Evolutionary conservation across 2,329 filamentous ascomycete species (phyloP).

Genomic region (Stachybotrys echinatus): DNA sequence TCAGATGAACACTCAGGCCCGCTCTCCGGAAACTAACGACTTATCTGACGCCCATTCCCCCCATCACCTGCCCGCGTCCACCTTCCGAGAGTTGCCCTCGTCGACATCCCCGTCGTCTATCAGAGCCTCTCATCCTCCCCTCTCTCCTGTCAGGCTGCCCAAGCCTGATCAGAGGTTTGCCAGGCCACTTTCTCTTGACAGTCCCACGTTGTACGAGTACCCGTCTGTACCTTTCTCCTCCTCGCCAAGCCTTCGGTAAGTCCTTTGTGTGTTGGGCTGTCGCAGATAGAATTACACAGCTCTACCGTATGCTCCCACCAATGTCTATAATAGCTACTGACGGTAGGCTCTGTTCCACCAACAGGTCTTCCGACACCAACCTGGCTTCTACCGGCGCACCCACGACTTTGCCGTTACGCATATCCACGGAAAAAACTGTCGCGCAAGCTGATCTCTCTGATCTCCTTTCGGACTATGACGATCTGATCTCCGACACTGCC

Average conservation of each 20-base stretch:
- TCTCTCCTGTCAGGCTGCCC: conserved; percentile 33
- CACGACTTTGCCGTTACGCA: conserved; percentile 27
- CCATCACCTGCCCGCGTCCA: not conserved
- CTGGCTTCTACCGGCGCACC: conserved; percentile 15
- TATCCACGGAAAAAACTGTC: conserved; percentile 35
- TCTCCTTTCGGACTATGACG: conserved; percentile 38
- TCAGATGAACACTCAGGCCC: not conserved
- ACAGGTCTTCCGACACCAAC: conserved; percentile 17
- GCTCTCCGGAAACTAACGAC: not conserved
- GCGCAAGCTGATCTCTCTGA: conserved; percentile 37
- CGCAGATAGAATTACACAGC: not conserved
- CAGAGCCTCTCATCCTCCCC: conserved; percentile 8
- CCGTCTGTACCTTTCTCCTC: conserved; percentile 22
- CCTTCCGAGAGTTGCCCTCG: conserved; percentile 11
- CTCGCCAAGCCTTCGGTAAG: conserved; percentile 19
- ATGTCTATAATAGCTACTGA: conserved; percentile 3
- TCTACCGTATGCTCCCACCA: not conserved
- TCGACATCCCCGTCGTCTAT: conserved; percentile 14
- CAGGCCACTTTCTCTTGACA: conserved; percentile 52
- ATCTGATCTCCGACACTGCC: conserved; percentile 30
- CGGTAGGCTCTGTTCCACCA: not conserved
- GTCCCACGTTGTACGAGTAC: conserved; percentile 58
- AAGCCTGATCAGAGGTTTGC: conserved; percentile 49
- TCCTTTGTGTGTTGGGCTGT: conserved; percentile 1
- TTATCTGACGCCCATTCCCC: conserved; percentile 4